Evolutionary conservation across 2,329 filamentous ascomycete species (phyloP).

Genomic region (Stagonosporopsis tanaceti): DNA sequence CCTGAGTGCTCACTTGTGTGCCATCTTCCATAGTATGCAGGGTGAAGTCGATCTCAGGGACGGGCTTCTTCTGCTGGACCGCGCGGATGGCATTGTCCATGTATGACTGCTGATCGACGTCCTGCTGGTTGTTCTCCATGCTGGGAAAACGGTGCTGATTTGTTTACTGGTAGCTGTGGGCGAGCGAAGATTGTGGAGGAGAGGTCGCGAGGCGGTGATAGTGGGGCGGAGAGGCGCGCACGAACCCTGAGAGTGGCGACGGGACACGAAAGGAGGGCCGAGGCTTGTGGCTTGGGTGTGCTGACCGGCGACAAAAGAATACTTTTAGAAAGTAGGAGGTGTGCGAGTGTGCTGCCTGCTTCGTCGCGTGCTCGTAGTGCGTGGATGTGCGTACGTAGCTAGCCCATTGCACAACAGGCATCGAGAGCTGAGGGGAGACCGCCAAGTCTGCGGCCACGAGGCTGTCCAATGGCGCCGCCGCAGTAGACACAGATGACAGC

Average conservation of each 20-base stretch:
- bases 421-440: slow-evolving; percentile 22
- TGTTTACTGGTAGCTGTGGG: slow-evolving; percentile 33
- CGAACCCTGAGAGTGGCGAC: slow-evolving; percentile 39
- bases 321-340: neutral
- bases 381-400: slow-evolving; percentile 32
- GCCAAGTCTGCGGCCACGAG: slow-evolving; percentile 19
- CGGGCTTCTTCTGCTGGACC: slow-evolving; percentile 91
- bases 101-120: slow-evolving; percentile 53
- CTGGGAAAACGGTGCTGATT: slow-evolving; percentile 28
- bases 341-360: slow-evolving; percentile 20
- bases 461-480: slow-evolving; percentile 12
- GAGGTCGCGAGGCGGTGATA: slow-evolving; percentile 40
- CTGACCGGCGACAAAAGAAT: slow-evolving; percentile 19
- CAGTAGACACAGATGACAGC: slow-evolving; percentile 13
- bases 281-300: slow-evolving; percentile 34
- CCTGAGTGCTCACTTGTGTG: slow-evolving; percentile 90
- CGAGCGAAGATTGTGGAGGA: slow-evolving; percentile 35
- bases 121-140: slow-evolving; percentile 48
- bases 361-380: slow-evolving; percentile 45
- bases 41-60: slow-evolving; percentile 98
- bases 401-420: slow-evolving; percentile 22
- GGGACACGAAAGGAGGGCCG: slow-evolving; percentile 38
- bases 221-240: slow-evolving; percentile 40
- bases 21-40: slow-evolving; percentile 99
- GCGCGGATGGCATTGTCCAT: slow-evolving; percentile 91